These are phyloP conservation scores for Dactylellina sp. DNA, from an alignment of 2,329 filamentous ascomycete genomes.

Conservation along the genomic window DNA sequence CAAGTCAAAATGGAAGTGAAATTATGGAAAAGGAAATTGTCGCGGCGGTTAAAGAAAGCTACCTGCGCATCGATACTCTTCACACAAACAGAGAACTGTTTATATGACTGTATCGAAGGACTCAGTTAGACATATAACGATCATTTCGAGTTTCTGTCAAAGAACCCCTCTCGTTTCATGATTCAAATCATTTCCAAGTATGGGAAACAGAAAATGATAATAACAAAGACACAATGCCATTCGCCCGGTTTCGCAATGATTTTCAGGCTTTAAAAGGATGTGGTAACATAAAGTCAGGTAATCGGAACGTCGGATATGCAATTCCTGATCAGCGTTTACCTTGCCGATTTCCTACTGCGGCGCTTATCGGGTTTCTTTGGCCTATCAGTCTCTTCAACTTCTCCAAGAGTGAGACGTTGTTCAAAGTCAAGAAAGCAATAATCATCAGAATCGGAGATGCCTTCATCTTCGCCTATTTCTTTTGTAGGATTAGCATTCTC, in stretches of 20 bases:
- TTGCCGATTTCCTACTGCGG: not conserved
- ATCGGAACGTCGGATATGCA: not conserved
- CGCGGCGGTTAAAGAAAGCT: conserved; percentile 2
- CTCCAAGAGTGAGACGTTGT: not conserved
- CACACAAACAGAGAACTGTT: not conserved
- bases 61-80: not conserved
- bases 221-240: too few species aligned
- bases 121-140: not conserved
- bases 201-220: too few species aligned
- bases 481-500: not conserved
- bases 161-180: not conserved
- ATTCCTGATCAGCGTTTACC: not conserved
- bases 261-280: too few species aligned
- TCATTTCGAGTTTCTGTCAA: not conserved
- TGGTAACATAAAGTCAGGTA: not conserved
- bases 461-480: not conserved
- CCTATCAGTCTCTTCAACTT: conserved; percentile 3
- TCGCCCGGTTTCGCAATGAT: too few species aligned
- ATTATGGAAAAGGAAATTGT: not conserved
- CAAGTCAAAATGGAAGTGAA: not conserved
- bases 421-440: conserved; percentile 16
- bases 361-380: conserved; percentile 7
- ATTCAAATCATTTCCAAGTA: too few species aligned
- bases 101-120: not conserved
- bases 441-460: conserved; percentile 26